Conservation (phyloP, 2,329 filamentous ascomycete genomes). For the Fusarium setosum region DNA sequence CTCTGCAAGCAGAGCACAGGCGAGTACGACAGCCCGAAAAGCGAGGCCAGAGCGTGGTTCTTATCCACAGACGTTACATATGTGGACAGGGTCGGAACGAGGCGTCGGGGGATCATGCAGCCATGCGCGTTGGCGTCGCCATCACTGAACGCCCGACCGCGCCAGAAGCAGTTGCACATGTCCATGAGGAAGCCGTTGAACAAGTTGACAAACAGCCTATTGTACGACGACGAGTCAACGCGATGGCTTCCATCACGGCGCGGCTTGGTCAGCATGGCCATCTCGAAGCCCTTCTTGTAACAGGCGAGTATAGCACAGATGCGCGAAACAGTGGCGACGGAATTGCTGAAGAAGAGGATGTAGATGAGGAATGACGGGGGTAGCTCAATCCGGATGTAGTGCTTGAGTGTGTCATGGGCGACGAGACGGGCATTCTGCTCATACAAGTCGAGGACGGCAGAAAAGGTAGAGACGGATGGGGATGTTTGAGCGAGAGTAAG, state of each 20-base stretch:
- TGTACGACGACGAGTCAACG: conserved; percentile 58
- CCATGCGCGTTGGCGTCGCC: conserved; percentile 72
- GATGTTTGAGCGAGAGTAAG: conserved; percentile 70
- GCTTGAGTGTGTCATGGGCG: conserved; percentile 60
- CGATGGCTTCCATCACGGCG: conserved; percentile 40
- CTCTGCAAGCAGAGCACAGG: conserved; percentile 67
- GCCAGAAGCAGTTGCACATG: conserved; percentile 86
- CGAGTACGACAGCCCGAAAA: conserved; percentile 70
- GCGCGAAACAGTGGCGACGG: conserved; percentile 72
- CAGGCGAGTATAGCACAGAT: conserved; percentile 75
- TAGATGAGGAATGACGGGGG: conserved; percentile 78
- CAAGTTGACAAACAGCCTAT: conserved; percentile 69
- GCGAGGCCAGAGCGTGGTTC: conserved; percentile 56
- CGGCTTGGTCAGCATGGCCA: conserved; percentile 61
- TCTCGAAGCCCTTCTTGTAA: conserved; percentile 82
- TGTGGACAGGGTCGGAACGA: conserved; percentile 57
- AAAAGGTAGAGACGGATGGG: conserved; percentile 56
- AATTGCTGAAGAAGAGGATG: conserved; percentile 74
- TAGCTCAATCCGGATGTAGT: conserved; percentile 72
- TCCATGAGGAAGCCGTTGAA: conserved; percentile 92
- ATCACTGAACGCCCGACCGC: conserved; percentile 75
- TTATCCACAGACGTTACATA: conserved; percentile 64
- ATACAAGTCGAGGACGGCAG: conserved; percentile 77
- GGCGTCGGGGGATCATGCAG: conserved; percentile 58
- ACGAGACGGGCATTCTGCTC: conserved; percentile 69